These are phyloP conservation scores for Picochlorum costavermella DNA, from an alignment of 139 green algal genomes.

Conservation along the genomic window DNA sequence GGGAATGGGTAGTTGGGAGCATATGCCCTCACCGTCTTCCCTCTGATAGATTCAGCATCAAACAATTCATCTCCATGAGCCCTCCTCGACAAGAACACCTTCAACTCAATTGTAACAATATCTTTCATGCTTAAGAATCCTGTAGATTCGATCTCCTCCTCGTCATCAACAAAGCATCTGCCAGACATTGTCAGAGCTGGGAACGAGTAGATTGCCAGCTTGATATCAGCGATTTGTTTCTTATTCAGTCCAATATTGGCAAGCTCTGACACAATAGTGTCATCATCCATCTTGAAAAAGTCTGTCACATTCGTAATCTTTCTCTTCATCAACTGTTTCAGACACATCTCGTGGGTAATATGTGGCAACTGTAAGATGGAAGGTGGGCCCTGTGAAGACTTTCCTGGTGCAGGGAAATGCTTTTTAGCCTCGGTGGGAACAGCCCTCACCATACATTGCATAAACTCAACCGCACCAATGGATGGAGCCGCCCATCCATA, in stretches of 20 bases:
- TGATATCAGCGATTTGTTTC: constrained; percentile 44
- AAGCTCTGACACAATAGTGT: constrained; percentile 33
- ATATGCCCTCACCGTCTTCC: constrained; percentile 37
- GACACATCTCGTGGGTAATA: constrained; percentile 43
- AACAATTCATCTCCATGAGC: constrained; percentile 42
- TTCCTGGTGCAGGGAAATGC: not conserved
- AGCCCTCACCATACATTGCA: constrained; percentile 72
- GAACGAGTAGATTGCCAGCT: constrained; percentile 44
- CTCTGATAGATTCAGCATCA: constrained; percentile 22
- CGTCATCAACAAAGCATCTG: constrained; percentile 13
- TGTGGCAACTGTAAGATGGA: constrained; percentile 71
- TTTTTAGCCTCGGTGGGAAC: constrained; percentile 30
- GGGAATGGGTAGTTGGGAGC: constrained; percentile 51
- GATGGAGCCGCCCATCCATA: constrained; percentile 72
- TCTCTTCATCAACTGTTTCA: constrained; percentile 52
- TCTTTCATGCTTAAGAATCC: not conserved
- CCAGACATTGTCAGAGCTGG: constrained; percentile 36
- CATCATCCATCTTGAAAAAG: constrained; percentile 37
- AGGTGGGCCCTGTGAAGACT: constrained; percentile 18
- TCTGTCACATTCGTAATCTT: constrained; percentile 55
- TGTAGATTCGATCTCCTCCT: constrained; percentile 3
- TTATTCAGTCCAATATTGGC: constrained; percentile 27
- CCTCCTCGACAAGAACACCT: constrained; percentile 50
- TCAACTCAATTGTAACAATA: constrained; percentile 41
- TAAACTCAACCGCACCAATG: constrained; percentile 64